A percentile compares a stretch with the other conserved stretches of the same genome.
phyloP scores from a whole-genome alignment of 2,329 filamentous ascomycete species.

The Penicillium sp. region DNA sequence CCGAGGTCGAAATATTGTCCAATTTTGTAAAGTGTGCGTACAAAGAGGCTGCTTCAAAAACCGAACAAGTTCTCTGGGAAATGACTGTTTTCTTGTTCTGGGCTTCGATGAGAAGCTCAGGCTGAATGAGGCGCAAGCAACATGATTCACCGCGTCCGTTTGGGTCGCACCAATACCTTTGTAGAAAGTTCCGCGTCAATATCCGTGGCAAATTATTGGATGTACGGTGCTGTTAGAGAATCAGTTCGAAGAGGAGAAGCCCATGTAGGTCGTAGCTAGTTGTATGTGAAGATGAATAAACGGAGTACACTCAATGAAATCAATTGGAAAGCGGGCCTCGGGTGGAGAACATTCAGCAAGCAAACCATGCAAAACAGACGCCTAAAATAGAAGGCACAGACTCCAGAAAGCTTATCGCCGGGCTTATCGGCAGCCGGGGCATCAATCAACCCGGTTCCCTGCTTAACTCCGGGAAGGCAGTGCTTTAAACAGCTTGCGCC shows the following conservation, averaged over 20 bases:
- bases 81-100: neutral
- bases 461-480: conserved; percentile 21
- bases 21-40: neutral
- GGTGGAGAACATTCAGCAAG: neutral
- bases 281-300: neutral
- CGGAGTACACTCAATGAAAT: neutral
- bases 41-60: neutral
- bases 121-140: neutral
- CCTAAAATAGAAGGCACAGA: neutral
- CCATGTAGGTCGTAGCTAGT: neutral
- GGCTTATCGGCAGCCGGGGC: conserved; percentile 7
- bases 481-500: neutral
- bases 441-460: conserved; percentile 3
- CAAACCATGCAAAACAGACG: conserved; percentile 11
- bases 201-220: neutral
- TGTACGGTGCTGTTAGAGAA: neutral
- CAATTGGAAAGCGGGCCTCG: neutral
- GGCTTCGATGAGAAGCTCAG: neutral
- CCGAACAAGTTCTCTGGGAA: neutral
- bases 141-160: neutral
- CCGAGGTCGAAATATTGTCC: neutral
- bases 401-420: conserved; percentile 6
- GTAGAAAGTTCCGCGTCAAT: neutral
- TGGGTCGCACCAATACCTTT: neutral
- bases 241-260: neutral